These are phyloP conservation scores for Penicillium nordicum DNA, from an alignment of 2,329 filamentous ascomycete genomes.

Conservation along the genomic window DNA sequence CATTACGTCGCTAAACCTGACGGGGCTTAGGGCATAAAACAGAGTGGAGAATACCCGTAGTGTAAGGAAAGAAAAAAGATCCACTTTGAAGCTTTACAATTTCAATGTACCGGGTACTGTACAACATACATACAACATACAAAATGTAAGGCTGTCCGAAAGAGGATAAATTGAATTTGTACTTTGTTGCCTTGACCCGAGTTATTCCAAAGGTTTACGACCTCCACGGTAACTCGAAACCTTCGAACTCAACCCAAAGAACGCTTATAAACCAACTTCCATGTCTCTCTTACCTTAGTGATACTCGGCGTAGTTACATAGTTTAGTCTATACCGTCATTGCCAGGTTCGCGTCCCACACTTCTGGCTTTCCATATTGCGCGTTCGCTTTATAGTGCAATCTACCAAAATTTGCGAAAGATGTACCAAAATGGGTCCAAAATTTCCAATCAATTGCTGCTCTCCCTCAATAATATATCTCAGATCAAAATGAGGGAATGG, in stretches of 20 bases:
- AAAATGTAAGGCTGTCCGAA: slow-evolving; percentile 5
- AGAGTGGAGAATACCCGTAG: slow-evolving; percentile 24
- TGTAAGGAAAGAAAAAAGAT: slow-evolving; percentile 14
- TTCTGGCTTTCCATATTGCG: slow-evolving; percentile 20
- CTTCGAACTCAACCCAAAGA: not conserved
- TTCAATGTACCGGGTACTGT: slow-evolving; percentile 9
- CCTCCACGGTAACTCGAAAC: not conserved
- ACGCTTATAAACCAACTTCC: not conserved
- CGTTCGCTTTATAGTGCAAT: slow-evolving; percentile 18
- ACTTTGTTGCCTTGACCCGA: not conserved
- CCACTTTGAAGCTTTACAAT: slow-evolving; percentile 20
- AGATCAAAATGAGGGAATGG: not conserved
- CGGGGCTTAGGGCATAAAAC: slow-evolving; percentile 14
- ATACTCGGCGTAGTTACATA: slow-evolving; percentile 7
- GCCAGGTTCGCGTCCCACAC: slow-evolving; percentile 33
- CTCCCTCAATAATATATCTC: no score
- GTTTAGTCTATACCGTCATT: slow-evolving; percentile 28
- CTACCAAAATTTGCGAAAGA: not conserved
- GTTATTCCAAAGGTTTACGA: not conserved
- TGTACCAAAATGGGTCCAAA: not conserved
- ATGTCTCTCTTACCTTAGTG: slow-evolving; percentile 6
- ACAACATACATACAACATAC: not conserved
- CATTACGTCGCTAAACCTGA: slow-evolving; percentile 19
- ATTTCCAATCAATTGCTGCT: not conserved
- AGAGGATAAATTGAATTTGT: slow-evolving; percentile 15